Evolutionary conservation across 2,329 filamentous ascomycete genomes (phyloP).

Genomic region (Penicillium sp.): DNA sequence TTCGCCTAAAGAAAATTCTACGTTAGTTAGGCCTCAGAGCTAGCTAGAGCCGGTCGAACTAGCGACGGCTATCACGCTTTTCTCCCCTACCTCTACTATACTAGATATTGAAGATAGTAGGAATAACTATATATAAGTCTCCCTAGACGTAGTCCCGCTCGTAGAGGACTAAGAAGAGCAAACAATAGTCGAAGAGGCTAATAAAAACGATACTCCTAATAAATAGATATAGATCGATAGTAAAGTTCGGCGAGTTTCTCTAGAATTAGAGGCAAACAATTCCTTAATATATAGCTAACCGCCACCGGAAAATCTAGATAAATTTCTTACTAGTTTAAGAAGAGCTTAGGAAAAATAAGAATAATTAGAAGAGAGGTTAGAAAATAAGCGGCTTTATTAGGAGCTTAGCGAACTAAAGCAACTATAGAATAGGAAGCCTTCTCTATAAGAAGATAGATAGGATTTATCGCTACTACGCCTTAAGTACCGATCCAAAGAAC

Average conservation of each 20-base stretch:
- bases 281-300: not conserved
- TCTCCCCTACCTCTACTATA: not conserved
- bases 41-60: not conserved
- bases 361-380: not conserved
- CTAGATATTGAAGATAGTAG: slow-evolving; percentile 8
- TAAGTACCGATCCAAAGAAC: not conserved
- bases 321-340: not conserved
- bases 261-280: not conserved
- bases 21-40: not conserved
- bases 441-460: not conserved
- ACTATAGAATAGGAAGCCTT: not conserved
- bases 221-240: not conserved
- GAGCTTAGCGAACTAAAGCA: not conserved
- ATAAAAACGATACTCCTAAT: not conserved
- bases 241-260: not conserved
- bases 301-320: not conserved
- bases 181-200: not conserved
- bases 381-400: not conserved
- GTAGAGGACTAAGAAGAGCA: not conserved
- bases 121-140: slow-evolving; percentile 16
- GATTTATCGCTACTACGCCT: not conserved
- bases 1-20: slow-evolving; percentile 7
- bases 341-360: not conserved
- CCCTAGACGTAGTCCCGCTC: not conserved
- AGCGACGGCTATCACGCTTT: not conserved